phyloP scores from a whole-genome alignment of 2,329 filamentous ascomycete genomes.

The Colletotrichum brevisporum region DNA sequence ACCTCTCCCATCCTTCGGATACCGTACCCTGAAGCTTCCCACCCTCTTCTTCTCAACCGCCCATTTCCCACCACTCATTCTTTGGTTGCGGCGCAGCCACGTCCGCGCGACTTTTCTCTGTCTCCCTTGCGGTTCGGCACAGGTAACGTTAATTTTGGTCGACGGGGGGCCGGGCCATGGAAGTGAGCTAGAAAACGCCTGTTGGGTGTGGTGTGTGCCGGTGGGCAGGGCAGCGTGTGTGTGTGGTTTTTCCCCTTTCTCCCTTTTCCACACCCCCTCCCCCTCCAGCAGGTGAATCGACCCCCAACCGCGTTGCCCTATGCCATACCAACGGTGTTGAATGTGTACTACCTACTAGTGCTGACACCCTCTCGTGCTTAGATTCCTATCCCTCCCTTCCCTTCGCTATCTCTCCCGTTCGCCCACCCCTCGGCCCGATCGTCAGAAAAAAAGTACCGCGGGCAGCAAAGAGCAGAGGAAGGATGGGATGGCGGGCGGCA shows the following conservation, averaged over 20 bases:
- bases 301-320: too few relatives aligned
- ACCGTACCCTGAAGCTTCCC: not conserved
- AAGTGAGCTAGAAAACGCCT: not conserved
- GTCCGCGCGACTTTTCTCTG: not conserved
- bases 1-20: not conserved
- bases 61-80: not conserved
- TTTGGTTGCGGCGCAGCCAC: not conserved
- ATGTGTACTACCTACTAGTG: conserved; percentile 37
- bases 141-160: conserved; percentile 7
- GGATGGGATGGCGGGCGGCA: not conserved
- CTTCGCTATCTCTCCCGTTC: conserved; percentile 1
- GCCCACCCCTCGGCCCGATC: not conserved
- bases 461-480: not conserved
- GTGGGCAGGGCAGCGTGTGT: not conserved
- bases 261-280: too few relatives aligned
- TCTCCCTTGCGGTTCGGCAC: not conserved
- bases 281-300: too few relatives aligned
- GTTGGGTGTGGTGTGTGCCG: not conserved
- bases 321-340: conserved; percentile 17
- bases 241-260: too few relatives aligned
- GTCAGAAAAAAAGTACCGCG: not conserved
- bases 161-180: not conserved
- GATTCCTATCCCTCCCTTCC: not conserved
- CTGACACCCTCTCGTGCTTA: conserved; percentile 26
- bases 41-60: not conserved